Evolutionary conservation across 2,329 filamentous ascomycete species (phyloP).

Genomic region (Stachybotrys elegans): DNA sequence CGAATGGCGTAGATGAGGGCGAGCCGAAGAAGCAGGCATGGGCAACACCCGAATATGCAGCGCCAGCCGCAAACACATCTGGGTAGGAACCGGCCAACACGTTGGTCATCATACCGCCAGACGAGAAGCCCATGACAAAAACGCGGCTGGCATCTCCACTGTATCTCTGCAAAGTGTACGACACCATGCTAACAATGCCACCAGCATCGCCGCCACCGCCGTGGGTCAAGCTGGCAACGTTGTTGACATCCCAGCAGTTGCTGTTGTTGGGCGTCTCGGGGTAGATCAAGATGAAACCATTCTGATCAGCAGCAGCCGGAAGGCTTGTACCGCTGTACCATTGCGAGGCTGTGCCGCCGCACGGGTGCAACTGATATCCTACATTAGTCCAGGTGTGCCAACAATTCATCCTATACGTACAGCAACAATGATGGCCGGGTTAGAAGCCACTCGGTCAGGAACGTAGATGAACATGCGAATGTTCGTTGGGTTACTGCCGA

Average conservation of each 20-base stretch:
- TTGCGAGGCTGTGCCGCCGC: neutral
- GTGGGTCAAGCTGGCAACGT: constrained; percentile 34
- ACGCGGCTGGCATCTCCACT: constrained; percentile 37
- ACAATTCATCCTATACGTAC: neutral
- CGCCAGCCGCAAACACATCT: constrained; percentile 26
- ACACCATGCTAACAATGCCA: constrained; percentile 45
- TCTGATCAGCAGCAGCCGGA: constrained; percentile 29
- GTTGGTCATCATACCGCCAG: constrained; percentile 31
- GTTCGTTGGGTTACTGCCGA: neutral
- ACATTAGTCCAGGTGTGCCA: neutral
- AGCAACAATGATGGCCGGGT: constrained; percentile 2
- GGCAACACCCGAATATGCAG: constrained; percentile 23
- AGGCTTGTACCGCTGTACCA: constrained; percentile 11
- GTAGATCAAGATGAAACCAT: constrained; percentile 38
- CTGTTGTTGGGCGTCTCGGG: constrained; percentile 16
- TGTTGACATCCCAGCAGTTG: constrained; percentile 48
- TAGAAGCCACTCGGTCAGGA: neutral
- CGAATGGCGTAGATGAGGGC: neutral
- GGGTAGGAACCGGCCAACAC: constrained; percentile 28
- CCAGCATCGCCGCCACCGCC: constrained; percentile 44
- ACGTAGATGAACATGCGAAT: constrained; percentile 3
- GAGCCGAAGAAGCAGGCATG: constrained; percentile 1
- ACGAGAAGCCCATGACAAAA: constrained; percentile 36
- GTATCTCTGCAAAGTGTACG: constrained; percentile 39
- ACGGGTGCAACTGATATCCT: neutral